Evolutionary conservation across 108 stramenopile species (phyloP), one percentile per base, ranked within the genome.

Genomic region (Mayamaea pseudoterrestris): DNA sequence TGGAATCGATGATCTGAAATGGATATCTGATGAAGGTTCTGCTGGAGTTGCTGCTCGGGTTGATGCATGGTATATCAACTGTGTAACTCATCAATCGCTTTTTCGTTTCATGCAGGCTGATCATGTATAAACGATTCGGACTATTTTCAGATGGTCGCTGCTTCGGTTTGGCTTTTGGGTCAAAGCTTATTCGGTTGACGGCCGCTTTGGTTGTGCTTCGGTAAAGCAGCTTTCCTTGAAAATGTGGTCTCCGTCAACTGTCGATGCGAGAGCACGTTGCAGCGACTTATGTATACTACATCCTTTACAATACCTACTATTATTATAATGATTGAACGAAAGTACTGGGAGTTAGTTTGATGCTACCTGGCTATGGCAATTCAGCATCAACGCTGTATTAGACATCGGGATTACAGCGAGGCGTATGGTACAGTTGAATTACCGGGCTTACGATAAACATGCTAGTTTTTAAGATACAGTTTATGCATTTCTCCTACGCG

Each of bases 1-100:
- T 44, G 44, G 53, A 58, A 29, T 59, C 65, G 58, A 66, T 66
- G 65, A 66, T 66, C 65, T 66, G n/a, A 37, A 58, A n/a, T 44
- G 22, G 44, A 3, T 26, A 26, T 27, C 44, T 44, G 44, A 44
- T 44, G 44, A 21, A 39, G 20, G 5, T 8, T 39, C 5, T 39
- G 16, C 16, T 39, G 37, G 20, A 34, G 8, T 34, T 11, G 8
- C n/a, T n/a, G n/a, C n/a, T n/a, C n/a, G n/a, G n/a, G n/a, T n/a
- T n/a, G n/a, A n/a, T n/a, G n/a, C n/a, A n/a, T n/a, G n/a, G n/a
- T n/a, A n/a, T n/a, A n/a, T n/a, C n/a, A n/a, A n/a, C n/a, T n/a
- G n/a, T n/a, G n/a, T n/a, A n/a, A n/a, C n/a, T n/a, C n/a, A n/a
- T n/a, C n/a, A n/a, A n/a, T n/a, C n/a, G n/a, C n/a, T n/a, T n/a